Conservation (phyloP, 1,284 basidiomycete genomes). For the Marasmius sp. region DNA sequence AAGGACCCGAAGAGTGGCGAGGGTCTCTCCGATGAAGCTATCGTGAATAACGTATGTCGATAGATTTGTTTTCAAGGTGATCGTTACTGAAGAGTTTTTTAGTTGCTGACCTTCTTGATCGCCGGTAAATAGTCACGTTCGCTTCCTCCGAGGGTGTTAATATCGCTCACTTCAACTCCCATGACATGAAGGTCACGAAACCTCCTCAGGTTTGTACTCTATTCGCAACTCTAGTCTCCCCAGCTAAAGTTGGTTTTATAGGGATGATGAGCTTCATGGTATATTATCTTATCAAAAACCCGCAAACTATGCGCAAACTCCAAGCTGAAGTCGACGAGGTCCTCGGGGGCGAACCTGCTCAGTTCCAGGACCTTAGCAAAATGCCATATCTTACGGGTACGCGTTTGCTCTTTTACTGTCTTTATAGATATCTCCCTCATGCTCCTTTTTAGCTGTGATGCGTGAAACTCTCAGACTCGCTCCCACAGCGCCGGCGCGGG, state of each 20-base stretch:
- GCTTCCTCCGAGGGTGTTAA: not conserved
- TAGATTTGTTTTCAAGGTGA: not conserved
- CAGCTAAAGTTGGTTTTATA: not conserved
- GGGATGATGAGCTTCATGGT: slow-evolving; percentile 39
- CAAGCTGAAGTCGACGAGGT: slow-evolving; percentile 49
- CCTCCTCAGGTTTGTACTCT: not conserved
- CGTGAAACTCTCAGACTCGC: slow-evolving; percentile 46
- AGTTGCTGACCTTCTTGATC: slow-evolving; percentile 11
- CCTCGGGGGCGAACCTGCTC: slow-evolving; percentile 36
- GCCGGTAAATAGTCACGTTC: slow-evolving; percentile 4
- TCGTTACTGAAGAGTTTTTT: not conserved
- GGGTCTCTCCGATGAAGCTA: slow-evolving; percentile 41
- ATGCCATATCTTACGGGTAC: slow-evolving; percentile 43
- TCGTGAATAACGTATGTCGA: slow-evolving; percentile 39
- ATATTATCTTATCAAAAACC: slow-evolving; percentile 47
- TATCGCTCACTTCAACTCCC: not conserved
- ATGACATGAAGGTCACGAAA: slow-evolving; percentile 5
- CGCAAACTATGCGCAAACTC: slow-evolving; percentile 41
- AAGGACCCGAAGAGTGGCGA: slow-evolving; percentile 48
- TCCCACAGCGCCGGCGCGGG: slow-evolving; percentile 39
- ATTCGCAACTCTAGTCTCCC: not conserved
- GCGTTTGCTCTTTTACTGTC: slow-evolving; percentile 1
- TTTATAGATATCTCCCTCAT: not conserved
- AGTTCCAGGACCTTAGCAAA: slow-evolving; percentile 37
- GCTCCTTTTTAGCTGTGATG: slow-evolving; percentile 34